Evolutionary conservation across 257 asterid genomes (phyloP).

Genomic region (Handroanthus guayacan): DNA sequence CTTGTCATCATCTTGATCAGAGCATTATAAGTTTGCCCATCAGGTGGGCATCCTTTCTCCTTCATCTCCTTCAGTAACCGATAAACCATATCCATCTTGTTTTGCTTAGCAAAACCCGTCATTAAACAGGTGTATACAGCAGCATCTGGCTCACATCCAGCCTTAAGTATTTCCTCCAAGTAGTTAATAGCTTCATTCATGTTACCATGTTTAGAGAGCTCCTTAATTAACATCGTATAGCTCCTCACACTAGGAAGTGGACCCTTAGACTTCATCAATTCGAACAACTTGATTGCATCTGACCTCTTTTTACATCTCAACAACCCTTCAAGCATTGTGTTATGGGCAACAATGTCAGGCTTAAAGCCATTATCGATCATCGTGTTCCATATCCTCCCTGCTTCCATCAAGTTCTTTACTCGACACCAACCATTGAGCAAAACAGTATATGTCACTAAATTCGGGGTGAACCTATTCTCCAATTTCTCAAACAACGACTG

Average conservation of each 20-base stretch:
- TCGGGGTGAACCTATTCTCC: constrained; percentile 73
- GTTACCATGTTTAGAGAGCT: constrained; percentile 72
- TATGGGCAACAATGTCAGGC: constrained; percentile 85
- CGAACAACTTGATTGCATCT: constrained; percentile 75
- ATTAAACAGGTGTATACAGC: constrained; percentile 78
- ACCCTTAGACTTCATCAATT: constrained; percentile 81
- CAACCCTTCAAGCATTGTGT: constrained; percentile 84
- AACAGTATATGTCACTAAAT: constrained; percentile 66
- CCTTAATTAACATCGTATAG: constrained; percentile 65
- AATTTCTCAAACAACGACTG: constrained; percentile 67
- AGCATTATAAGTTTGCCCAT: constrained; percentile 69
- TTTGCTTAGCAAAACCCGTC: constrained; percentile 74
- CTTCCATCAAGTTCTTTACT: constrained; percentile 83
- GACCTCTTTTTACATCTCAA: constrained; percentile 61
- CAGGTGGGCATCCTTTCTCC: constrained; percentile 78
- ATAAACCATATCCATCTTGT: constrained; percentile 72
- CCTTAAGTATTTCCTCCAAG: constrained; percentile 66
- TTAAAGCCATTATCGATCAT: constrained; percentile 82
- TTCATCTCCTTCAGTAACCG: constrained; percentile 72
- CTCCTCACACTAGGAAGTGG: constrained; percentile 76
- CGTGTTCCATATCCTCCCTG: constrained; percentile 83
- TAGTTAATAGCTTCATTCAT: constrained; percentile 62
- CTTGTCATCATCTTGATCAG: constrained; percentile 81
- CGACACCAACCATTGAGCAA: constrained; percentile 88
- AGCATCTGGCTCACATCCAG: constrained; percentile 70